Base-by-base conservation (phyloP, 75 land plant species). In the Pinus albicaulis region DNA sequence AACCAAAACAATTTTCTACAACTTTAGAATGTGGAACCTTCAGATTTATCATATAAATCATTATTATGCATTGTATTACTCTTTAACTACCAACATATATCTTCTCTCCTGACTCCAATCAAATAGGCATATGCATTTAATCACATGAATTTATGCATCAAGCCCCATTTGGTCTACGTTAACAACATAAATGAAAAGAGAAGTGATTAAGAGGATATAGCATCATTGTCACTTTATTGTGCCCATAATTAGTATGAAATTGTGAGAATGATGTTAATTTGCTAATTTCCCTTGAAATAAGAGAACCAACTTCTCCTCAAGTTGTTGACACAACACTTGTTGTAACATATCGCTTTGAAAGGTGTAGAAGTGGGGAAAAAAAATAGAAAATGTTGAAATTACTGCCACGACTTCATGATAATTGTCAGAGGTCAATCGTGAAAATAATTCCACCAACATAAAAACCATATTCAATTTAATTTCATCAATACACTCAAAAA, bases 271-370 rank as follows among this genome's bases (percentile, higher is more conserved):
- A 91, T 48, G 81, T 75, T 38, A 84, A 72, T 65, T 86, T 89
- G 19, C 82, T 83, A 38, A 86, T 83, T 56, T 85, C 87, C 80
- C 89, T 94, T 55, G 99, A 90, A 82, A 91, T 84, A n/a, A 96
- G 87, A 82, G 99, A 90, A 48, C 89, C 94, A 55, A 98, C 98
- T 56, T 97, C 99, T 16, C 98, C 90, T 36, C 95, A 84, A 59
- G 95, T 98, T 62, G 99, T 94, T 14, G 98, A 89, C 53, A 96
- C 97, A 77, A 96, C 80, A 36, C 97, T 95, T 13, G 99, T 88
- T 52, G 91, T 77, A 31, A 88, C 87, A 19, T 98, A 92, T 38
- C 95, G 99, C 72, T 96, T 96, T 59, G 99, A 96, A 53, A 96
- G 78, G 82, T 96, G 94, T 34, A 96, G 77, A 16, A 96, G 94